Conservation (phyloP, 805 yeast species). For the Brettanomyces nanus region DNA sequence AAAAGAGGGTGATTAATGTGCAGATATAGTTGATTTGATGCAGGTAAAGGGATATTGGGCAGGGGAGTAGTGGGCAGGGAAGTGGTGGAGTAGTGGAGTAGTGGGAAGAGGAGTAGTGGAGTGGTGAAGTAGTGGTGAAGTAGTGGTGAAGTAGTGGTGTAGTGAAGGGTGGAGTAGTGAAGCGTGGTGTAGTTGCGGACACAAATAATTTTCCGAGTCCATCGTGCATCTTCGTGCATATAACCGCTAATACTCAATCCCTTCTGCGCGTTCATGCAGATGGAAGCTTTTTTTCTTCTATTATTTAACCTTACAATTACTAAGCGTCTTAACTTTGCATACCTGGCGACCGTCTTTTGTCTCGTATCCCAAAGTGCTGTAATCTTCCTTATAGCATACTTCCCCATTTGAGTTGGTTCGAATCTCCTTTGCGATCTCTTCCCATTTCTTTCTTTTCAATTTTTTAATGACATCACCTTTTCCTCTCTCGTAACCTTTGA, state of each 20-base stretch:
- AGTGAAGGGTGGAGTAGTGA: no score
- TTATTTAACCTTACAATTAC: conserved; percentile 6
- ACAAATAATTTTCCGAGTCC: neutral
- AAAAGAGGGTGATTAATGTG: no score
- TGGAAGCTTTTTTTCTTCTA: neutral
- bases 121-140: no score
- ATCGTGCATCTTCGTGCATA: no score
- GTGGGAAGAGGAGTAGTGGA: no score
- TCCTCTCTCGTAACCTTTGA: conserved; percentile 22
- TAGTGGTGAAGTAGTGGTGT: no score
- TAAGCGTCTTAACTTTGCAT: conserved; percentile 4
- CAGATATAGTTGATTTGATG: no score
- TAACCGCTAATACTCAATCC: no score
- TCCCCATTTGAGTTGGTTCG: conserved; percentile 25
- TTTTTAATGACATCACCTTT: conserved; percentile 13
- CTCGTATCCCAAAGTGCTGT: conserved; percentile 4
- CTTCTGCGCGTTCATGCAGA: neutral
- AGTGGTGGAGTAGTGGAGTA: no score
- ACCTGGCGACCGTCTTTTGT: neutral
- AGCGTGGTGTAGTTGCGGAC: no score
- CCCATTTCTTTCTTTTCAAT: conserved; percentile 30
- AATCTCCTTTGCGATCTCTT: conserved; percentile 23
- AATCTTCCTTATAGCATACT: conserved; percentile 20
- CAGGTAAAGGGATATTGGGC: no score
- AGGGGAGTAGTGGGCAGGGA: no score